Evolutionary conservation across 2,329 filamentous ascomycete genomes (phyloP).

Genomic region (Zarea fungicola): DNA sequence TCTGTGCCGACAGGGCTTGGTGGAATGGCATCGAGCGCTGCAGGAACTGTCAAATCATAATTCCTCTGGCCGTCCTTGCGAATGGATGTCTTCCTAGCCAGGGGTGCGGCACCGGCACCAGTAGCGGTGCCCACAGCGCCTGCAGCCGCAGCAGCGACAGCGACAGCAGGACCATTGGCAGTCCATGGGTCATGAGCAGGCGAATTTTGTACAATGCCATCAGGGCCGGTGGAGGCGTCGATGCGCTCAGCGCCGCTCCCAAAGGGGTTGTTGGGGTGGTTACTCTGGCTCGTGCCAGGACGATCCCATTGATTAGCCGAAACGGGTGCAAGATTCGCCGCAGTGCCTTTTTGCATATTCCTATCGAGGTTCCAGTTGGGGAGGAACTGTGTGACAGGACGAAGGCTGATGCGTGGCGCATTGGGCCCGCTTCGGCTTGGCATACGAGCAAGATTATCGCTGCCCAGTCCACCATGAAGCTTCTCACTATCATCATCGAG

Average conservation of each 20-base stretch:
- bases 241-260: constrained; percentile 53
- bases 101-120: constrained; percentile 31
- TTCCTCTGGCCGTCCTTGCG: constrained; percentile 45
- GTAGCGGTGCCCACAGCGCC: too few species aligned
- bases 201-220: too few species aligned
- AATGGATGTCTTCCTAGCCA: constrained; percentile 52
- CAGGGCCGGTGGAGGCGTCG: constrained; percentile 11
- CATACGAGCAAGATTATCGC: constrained; percentile 16
- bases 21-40: constrained; percentile 33
- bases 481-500: constrained; percentile 60
- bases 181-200: constrained; percentile 33
- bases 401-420: constrained; percentile 79
- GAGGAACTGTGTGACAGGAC: constrained; percentile 78
- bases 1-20: constrained; percentile 60
- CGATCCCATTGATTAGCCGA: constrained; percentile 43
- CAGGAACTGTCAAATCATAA: constrained; percentile 49
- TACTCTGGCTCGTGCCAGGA: constrained; percentile 38
- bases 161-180: constrained; percentile 38
- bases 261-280: constrained; percentile 65
- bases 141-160: constrained; percentile 33
- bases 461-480: constrained; percentile 35
- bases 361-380: constrained; percentile 56
- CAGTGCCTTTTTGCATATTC: constrained; percentile 34
- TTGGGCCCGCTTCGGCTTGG: constrained; percentile 20
- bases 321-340: constrained; percentile 28